Percentiles rank a stretch among this genome's conserved stretches.
These are phyloP conservation scores for Candida tallmaniae DNA, from an alignment of 805 yeast genomes.

Conservation along the genomic window DNA sequence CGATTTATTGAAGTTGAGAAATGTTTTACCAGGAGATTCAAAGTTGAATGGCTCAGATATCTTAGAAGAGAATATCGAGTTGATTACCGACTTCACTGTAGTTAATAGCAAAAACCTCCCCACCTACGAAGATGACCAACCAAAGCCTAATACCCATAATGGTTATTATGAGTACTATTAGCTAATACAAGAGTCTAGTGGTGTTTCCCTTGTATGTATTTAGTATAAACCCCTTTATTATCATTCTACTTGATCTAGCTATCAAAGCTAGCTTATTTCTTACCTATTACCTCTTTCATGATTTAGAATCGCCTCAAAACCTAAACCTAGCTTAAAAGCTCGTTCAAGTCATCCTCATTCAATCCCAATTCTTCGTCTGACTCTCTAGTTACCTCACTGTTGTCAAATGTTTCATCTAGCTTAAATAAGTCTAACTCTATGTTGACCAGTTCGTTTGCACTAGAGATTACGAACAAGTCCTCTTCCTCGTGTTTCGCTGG, in stretches of 20 bases:
- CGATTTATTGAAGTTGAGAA: constrained; percentile 52
- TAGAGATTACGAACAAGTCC: neutral
- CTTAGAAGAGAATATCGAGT: constrained; percentile 31
- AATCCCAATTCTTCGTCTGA: constrained; percentile 24
- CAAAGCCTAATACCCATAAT: constrained; percentile 6
- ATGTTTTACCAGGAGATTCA: constrained; percentile 47
- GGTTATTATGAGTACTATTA: constrained; percentile 13
- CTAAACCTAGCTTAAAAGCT: constrained; percentile 25
- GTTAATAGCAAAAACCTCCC: constrained; percentile 25
- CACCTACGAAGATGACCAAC: constrained; percentile 22
- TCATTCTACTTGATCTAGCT: neutral
- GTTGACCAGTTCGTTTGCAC: neutral
- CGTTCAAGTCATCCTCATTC: constrained; percentile 27
- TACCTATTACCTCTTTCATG: too few species aligned
- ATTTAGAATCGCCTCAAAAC: too few species aligned
- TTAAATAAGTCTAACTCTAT: constrained; percentile 2
- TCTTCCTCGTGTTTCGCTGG: neutral
- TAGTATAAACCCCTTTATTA: neutral
- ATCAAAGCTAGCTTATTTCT: too few species aligned
- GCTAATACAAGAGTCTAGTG: neutral
- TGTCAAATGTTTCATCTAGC: constrained; percentile 8
- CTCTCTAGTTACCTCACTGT: constrained; percentile 7
- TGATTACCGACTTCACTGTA: constrained; percentile 30
- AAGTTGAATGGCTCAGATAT: constrained; percentile 16
- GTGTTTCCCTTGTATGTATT: neutral